Evolutionary conservation across 805 yeast species (phyloP).

Genomic region (Zygoascus ofunaensis): DNA sequence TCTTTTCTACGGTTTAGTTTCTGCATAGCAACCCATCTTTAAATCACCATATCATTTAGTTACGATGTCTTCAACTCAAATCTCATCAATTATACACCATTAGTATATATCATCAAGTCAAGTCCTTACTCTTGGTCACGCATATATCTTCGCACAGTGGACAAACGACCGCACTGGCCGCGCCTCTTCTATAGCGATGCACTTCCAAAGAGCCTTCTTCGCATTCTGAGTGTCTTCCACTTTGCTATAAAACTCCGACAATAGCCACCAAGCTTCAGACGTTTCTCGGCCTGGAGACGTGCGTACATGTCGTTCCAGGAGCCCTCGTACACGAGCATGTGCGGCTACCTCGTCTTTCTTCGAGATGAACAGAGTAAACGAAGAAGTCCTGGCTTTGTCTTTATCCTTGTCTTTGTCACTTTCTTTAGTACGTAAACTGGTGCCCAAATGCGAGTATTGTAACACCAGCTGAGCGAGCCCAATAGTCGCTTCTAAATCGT

Average conservation of each 20-base stretch:
- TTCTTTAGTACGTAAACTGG: background rate
- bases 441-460: constrained; percentile 8
- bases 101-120: too few relatives aligned
- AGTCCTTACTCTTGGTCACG: background rate
- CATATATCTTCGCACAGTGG: constrained; percentile 2
- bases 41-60: background rate
- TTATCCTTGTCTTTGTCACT: background rate
- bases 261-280: constrained; percentile 62
- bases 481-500: constrained; percentile 43
- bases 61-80: background rate
- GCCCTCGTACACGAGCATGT: constrained; percentile 34
- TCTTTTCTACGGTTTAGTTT: constrained; percentile 40
- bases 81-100: background rate
- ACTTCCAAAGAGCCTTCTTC: constrained; percentile 47
- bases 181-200: constrained; percentile 51
- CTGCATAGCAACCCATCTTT: constrained; percentile 13
- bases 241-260: constrained; percentile 53
- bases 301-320: constrained; percentile 32
- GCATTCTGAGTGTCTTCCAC: constrained; percentile 43
- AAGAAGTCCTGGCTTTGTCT: background rate
- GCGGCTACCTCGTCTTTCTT: constrained; percentile 52
- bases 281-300: constrained; percentile 36
- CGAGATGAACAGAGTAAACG: constrained; percentile 37
- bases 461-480: constrained; percentile 25
- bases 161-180: constrained; percentile 43